Evolutionary conservation across 2,329 filamentous ascomycete species (phyloP).

Genomic region (Penicillium sp.): DNA sequence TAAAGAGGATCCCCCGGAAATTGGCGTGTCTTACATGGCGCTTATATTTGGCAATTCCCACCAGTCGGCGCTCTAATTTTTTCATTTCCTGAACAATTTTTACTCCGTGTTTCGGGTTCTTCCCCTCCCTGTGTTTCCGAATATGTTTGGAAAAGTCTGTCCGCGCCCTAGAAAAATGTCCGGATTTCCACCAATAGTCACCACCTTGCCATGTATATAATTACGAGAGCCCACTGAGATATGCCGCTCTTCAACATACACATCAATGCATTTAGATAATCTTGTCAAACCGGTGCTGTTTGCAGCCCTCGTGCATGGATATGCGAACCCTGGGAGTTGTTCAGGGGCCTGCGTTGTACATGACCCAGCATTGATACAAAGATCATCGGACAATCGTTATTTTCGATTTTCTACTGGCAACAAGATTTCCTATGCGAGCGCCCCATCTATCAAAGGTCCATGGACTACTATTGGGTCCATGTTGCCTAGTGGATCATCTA

Average conservation of each 20-base stretch:
- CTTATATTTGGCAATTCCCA: conserved; percentile 2
- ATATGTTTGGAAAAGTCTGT: no score
- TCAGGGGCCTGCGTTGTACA: conserved; percentile 40
- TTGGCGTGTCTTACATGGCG: conserved; percentile 1
- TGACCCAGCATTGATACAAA: conserved; percentile 50
- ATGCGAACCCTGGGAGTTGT: conserved; percentile 32
- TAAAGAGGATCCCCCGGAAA: background rate
- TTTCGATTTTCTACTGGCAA: conserved; percentile 55
- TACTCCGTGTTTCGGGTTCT: background rate
- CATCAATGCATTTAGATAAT: conserved; percentile 2
- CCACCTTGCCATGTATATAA: background rate
- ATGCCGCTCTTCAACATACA: background rate
- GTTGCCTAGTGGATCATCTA: conserved; percentile 47
- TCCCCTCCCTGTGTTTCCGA: background rate
- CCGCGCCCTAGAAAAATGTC: background rate
- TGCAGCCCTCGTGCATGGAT: conserved; percentile 23
- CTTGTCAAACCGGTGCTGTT: conserved; percentile 6
- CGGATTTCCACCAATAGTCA: conserved; percentile 16
- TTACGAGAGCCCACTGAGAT: background rate
- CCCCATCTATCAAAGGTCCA: conserved; percentile 49
- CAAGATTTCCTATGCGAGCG: conserved; percentile 50
- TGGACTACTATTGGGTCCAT: conserved; percentile 51
- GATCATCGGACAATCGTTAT: conserved; percentile 50
- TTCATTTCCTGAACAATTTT: background rate
- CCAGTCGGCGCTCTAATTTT: conserved; percentile 5